Evolutionary conservation across 2,329 filamentous ascomycete genomes (phyloP).

Genomic region (Botryotinia narcissicola): DNA sequence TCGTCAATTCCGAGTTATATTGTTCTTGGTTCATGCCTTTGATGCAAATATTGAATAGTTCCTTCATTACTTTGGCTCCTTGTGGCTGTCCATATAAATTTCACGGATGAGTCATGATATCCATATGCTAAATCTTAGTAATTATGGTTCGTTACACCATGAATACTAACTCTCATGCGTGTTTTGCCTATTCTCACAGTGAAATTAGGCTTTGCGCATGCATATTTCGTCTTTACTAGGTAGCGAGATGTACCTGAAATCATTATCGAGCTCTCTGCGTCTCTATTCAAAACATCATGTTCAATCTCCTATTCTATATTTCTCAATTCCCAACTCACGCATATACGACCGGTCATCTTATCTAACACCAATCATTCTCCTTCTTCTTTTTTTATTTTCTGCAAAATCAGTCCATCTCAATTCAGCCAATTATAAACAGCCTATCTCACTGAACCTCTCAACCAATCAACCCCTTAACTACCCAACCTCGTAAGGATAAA

Average conservation of each 20-base stretch:
- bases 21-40: neutral
- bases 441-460: neutral
- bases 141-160: neutral
- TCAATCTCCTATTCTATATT: neutral
- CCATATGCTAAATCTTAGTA: neutral
- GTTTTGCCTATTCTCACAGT: neutral
- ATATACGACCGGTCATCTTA: neutral
- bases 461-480: neutral
- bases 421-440: neutral
- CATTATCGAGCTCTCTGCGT: neutral
- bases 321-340: neutral
- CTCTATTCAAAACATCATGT: neutral
- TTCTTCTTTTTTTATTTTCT: neutral
- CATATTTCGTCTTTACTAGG: neutral
- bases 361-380: neutral
- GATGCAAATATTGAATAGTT: neutral
- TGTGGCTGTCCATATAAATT: neutral
- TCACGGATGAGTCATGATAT: neutral
- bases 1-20: neutral
- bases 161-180: rapidly evolving
- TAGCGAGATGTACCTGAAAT: neutral
- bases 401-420: neutral
- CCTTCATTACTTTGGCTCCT: neutral
- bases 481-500: neutral
- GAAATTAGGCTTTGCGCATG: no score